phyloP scores from a whole-genome alignment of 306 rosid genomes.

The Trifolium dubium region DNA sequence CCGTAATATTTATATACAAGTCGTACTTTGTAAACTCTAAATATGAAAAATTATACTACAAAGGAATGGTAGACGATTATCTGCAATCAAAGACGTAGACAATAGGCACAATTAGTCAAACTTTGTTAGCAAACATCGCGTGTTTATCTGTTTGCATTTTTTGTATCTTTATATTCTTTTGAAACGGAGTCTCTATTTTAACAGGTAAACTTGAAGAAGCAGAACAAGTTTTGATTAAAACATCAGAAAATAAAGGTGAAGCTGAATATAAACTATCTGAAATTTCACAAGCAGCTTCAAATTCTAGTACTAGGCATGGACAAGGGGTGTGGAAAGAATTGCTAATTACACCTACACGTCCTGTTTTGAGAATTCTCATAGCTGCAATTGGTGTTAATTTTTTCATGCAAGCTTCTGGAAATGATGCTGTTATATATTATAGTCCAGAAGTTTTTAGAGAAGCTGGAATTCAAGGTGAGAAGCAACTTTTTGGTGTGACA shows the following conservation, averaged over 20 bases:
- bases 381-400: constrained; percentile 82
- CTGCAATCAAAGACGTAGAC: neutral
- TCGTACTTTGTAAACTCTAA: neutral
- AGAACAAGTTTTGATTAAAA: constrained; percentile 53
- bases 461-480: constrained; percentile 64
- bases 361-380: constrained; percentile 59
- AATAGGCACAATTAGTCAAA: neutral
- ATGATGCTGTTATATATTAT: constrained; percentile 90
- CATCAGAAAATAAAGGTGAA: constrained; percentile 59
- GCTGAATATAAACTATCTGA: constrained; percentile 65
- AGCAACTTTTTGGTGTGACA: constrained; percentile 64
- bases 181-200: neutral
- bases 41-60: neutral
- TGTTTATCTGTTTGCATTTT: neutral
- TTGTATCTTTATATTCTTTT: neutral
- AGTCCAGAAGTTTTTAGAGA: constrained; percentile 73
- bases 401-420: constrained; percentile 95
- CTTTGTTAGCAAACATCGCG: neutral
- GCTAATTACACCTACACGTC: constrained; percentile 56
- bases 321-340: constrained; percentile 73
- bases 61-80: neutral
- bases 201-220: constrained; percentile 64
- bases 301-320: constrained; percentile 24
- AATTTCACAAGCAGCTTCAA: constrained; percentile 53
- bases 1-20: neutral